These are phyloP conservation scores for Cornus kousa DNA, from an alignment of 148 eudicot genomes.

Conservation along the genomic window DNA sequence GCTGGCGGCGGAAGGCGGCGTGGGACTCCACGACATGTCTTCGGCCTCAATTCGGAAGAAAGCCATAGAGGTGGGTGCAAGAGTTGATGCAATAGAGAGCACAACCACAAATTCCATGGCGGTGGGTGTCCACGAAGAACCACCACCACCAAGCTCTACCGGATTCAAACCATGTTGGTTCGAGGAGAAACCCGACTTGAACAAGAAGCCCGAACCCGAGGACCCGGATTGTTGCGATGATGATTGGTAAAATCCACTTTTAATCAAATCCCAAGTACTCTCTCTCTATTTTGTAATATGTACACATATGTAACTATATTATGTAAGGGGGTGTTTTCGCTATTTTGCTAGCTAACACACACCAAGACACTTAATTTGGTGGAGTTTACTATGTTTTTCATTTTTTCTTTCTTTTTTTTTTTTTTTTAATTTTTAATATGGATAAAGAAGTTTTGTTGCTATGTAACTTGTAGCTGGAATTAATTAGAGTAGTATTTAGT, in stretches of 20 bases:
- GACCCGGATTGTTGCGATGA: conserved; percentile 37
- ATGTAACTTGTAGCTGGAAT: too few relatives aligned
- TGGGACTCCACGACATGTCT: conserved; percentile 33
- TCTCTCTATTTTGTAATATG: neutral
- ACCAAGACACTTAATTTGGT: neutral
- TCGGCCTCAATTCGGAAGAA: conserved; percentile 65
- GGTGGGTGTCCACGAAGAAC: neutral
- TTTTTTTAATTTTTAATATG: too few relatives aligned
- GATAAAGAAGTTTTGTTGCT: conserved; percentile 14
- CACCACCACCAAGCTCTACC: neutral
- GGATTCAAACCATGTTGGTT: conserved; percentile 37
- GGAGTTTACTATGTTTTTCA: neutral
- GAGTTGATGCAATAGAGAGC: conserved; percentile 73
- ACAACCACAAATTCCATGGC: neutral
- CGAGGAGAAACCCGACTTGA: conserved; percentile 73
- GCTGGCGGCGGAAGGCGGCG: conserved; percentile 25
- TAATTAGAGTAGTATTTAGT: too few relatives aligned
- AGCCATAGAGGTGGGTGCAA: conserved; percentile 83
- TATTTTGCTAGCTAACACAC: neutral
- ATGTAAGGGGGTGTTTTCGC: neutral
- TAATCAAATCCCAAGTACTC: too few relatives aligned
- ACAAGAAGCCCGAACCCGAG: conserved; percentile 74
- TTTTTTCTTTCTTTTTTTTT: neutral
- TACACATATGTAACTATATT: neutral
- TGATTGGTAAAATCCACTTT: conserved; percentile 1